phyloP scores from a whole-genome alignment of 2,329 filamentous ascomycete genomes.

The Fusarium concolor region DNA sequence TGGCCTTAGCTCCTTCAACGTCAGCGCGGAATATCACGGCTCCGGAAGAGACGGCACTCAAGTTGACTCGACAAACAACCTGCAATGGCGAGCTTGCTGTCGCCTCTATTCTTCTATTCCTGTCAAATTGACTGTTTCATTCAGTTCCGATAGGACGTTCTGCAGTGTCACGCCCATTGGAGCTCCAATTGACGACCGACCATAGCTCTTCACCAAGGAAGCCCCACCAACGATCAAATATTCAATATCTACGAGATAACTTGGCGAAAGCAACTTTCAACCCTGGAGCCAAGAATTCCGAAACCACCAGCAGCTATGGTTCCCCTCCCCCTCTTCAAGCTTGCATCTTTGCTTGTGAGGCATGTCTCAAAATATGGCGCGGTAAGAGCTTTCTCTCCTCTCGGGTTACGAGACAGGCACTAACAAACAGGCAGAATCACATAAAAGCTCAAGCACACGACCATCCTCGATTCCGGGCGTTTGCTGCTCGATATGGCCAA shows the following conservation, averaged over 20 bases:
- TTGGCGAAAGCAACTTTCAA: constrained; percentile 19
- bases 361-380: constrained; percentile 77
- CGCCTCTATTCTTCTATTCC: neutral
- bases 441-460: constrained; percentile 75
- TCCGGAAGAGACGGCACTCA: constrained; percentile 36
- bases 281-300: constrained; percentile 38
- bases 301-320: constrained; percentile 62
- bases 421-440: constrained; percentile 62
- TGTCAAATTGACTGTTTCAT: neutral
- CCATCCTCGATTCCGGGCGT: constrained; percentile 68
- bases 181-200: constrained; percentile 19
- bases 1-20: constrained; percentile 5
- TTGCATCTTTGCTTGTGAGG: constrained; percentile 71
- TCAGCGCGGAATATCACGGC: constrained; percentile 40
- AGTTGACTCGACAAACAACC: neutral
- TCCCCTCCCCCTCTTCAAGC: constrained; percentile 74
- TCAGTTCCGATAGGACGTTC: neutral
- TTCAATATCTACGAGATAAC: constrained; percentile 6
- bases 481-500: constrained; percentile 72
- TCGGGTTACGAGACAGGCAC: neutral
- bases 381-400: constrained; percentile 58
- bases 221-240: constrained; percentile 36
- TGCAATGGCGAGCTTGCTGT: neutral
- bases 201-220: neutral
- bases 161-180: neutral